Conservation (phyloP, 257 asterid genomes). For the Linderniella brevidens region DNA sequence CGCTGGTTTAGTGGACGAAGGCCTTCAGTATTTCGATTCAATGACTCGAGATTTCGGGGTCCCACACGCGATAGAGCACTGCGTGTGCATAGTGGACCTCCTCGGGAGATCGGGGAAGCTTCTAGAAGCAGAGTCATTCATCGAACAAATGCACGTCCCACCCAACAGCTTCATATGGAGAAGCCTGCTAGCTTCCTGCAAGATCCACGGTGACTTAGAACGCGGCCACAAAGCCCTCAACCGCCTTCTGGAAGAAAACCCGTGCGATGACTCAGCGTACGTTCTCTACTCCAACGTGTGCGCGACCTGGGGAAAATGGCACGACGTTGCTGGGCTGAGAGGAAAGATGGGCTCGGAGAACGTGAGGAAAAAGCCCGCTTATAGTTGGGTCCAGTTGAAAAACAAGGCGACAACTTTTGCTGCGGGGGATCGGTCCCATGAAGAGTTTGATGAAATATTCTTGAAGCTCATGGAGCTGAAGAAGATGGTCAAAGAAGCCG, state of each 20-base stretch:
- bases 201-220: constrained; percentile 49
- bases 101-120: constrained; percentile 75
- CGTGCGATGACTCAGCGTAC: constrained; percentile 74
- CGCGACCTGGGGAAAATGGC: constrained; percentile 66
- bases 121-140: constrained; percentile 54
- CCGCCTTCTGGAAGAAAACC: constrained; percentile 41
- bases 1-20: constrained; percentile 74
- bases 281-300: constrained; percentile 71
- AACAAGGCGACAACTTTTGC: constrained; percentile 36
- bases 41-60: constrained; percentile 50
- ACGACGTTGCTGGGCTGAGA: constrained; percentile 41
- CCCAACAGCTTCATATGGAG: constrained; percentile 74
- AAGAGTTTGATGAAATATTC: constrained; percentile 25
- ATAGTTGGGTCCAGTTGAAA: constrained; percentile 4
- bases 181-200: constrained; percentile 50
- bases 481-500: constrained; percentile 43
- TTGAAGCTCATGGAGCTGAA: constrained; percentile 33
- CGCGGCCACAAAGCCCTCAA: constrained; percentile 49
- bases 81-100: constrained; percentile 74
- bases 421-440: constrained; percentile 49
- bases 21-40: constrained; percentile 44
- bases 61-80: constrained; percentile 58
- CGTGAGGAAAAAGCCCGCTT: constrained; percentile 47
- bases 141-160: constrained; percentile 53
- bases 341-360: constrained; percentile 45